Conservation (phyloP, 345 rosid genomes). For the Populus euphratica region DNA sequence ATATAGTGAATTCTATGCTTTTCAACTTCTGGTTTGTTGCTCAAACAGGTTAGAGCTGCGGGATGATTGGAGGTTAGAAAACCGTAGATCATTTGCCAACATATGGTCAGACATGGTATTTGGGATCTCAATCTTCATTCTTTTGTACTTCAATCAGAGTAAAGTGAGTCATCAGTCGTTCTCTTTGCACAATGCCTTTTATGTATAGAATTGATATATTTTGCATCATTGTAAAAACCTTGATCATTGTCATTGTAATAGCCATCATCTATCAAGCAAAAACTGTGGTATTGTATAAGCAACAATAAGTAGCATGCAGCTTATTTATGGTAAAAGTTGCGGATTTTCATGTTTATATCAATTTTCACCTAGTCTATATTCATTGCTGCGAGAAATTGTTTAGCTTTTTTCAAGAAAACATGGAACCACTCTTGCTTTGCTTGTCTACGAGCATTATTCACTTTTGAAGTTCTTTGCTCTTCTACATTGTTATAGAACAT, state of each 20-base stretch:
- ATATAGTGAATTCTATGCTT: not conserved
- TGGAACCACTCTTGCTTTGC: not conserved
- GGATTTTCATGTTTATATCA: not conserved
- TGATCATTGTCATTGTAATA: not conserved
- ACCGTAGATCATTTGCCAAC: conserved; percentile 87
- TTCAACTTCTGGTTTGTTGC: conserved; percentile 16
- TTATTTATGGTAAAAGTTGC: not conserved
- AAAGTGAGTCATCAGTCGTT: conserved; percentile 45
- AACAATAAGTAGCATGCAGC: not conserved
- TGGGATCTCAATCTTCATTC: conserved; percentile 72
- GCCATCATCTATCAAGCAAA: conserved; percentile 6
- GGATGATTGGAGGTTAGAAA: conserved; percentile 84
- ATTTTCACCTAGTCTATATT: not conserved
- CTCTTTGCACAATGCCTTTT: not conserved
- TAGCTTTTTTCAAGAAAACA: not conserved
- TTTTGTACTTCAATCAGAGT: conserved; percentile 80
- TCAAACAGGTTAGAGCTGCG: conserved; percentile 74
- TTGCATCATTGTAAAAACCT: not conserved
- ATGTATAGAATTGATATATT: not conserved
- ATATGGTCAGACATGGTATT: conserved; percentile 92
- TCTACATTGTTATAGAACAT: not conserved
- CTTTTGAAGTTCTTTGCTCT: not conserved
- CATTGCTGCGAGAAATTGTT: not conserved
- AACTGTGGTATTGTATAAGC: not conserved
- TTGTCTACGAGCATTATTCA: not conserved